Conservation (phyloP, 108 stramenopile genomes). For the Cyclotella choctawhatcheeana region DNA sequence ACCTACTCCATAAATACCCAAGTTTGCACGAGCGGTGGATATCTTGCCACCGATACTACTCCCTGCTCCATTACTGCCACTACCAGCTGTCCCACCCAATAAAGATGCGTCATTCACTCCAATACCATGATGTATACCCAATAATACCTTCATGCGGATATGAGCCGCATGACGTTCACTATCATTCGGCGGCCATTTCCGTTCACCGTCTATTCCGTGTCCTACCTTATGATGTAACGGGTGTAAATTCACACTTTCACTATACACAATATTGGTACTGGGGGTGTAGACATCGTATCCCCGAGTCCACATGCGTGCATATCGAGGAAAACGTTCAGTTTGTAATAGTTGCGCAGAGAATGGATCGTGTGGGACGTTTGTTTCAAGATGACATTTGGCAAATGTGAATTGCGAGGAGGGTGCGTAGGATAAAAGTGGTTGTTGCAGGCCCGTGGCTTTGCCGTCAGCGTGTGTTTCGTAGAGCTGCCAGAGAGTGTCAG, state of each 20-base stretch:
- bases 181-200: slow-evolving; percentile 61
- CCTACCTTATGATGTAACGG: slow-evolving; percentile 53
- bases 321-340: slow-evolving; percentile 91
- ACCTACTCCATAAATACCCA: slow-evolving; percentile 87
- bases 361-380: slow-evolving; percentile 92
- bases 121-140: slow-evolving; percentile 51
- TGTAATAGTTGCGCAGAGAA: slow-evolving; percentile 84
- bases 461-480: slow-evolving; percentile 73
- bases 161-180: slow-evolving; percentile 43
- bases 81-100: slow-evolving; percentile 30
- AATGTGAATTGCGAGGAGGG: slow-evolving; percentile 93
- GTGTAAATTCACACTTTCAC: slow-evolving; percentile 51
- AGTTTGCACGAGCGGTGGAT: slow-evolving; percentile 59
- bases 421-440: slow-evolving; percentile 78
- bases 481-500: slow-evolving; percentile 24
- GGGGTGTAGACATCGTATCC: slow-evolving; percentile 93
- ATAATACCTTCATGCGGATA: slow-evolving; percentile 49
- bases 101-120: slow-evolving; percentile 25
- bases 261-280: slow-evolving; percentile 71
- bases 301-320: slow-evolving; percentile 81
- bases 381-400: slow-evolving; percentile 93
- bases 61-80: too few species aligned
- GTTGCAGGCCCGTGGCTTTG: slow-evolving; percentile 62
- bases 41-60: slow-evolving; percentile 40
- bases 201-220: slow-evolving; percentile 70